Evolutionary conservation across 2,329 filamentous ascomycete species (phyloP), one percentile per base, ranked within the genome.

Genomic region (Beauveria bassiana): DNA sequence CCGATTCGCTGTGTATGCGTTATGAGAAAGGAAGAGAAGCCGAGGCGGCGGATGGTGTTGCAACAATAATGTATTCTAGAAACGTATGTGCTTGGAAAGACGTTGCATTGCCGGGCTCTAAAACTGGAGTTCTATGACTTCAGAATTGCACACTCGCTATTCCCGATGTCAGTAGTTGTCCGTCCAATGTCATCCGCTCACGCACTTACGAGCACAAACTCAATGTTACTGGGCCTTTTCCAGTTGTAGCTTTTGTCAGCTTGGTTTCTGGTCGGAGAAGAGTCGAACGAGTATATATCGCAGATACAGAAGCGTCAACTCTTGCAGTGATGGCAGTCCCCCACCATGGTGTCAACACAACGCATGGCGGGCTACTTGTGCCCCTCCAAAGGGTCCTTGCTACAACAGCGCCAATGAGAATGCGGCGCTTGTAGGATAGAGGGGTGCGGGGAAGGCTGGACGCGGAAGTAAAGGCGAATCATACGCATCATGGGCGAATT

Each of bases 381-480:
- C 59, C 51, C 58, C 58, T 54, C 58, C 50, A 54, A 47, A 26
- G 34, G 12, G 34, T 16, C 49, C 28, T n/a, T 2, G 45, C n/a
- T 43, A 61, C 45, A 61, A 24, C 43, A 61, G 59, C 52, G 34
- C 59, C 59, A 61, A 61, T 61, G 12, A 55, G 45, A 16, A 6
- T 9, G 3, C 31, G 34, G 51, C 51, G 59, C 59, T 61, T 61
- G 38, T 61, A 56, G 45, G 26, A 49, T 52, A 45, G 47, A 49
- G 18, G 18, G 43, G 43, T n/a, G n/a, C 18, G 40, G 28, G 24
- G 34, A 38, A 38, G 34, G 2, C 12, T 38, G 34, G 10, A 16
- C 14, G 34, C 34, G 34, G 34, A 38, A 38, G 34, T 38, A 38
- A 16, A 38, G 34, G 34, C 34, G 34, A 38, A 38, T 38, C 34